Evolutionary conservation across 2,329 filamentous ascomycete species (phyloP).

Genomic region (Microcyclospora pomicola): DNA sequence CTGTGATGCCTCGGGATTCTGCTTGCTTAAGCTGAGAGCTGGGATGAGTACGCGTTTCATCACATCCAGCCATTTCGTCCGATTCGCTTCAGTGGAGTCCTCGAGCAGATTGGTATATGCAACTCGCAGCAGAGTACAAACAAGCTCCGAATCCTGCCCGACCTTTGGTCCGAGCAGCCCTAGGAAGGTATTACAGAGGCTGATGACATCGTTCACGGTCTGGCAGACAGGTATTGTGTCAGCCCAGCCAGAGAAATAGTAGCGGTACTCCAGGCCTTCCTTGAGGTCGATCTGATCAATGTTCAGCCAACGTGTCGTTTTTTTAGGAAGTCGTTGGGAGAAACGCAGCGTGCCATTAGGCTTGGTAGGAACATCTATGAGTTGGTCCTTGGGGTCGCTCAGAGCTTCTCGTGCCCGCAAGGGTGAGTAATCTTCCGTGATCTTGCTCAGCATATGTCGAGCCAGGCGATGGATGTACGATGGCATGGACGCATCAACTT

Average conservation of each 20-base stretch:
- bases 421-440: slow-evolving; percentile 45
- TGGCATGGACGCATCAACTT: slow-evolving; percentile 68
- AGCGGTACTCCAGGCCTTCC: slow-evolving; percentile 64
- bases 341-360: slow-evolving; percentile 51
- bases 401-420: slow-evolving; percentile 28
- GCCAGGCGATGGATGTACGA: slow-evolving; percentile 74
- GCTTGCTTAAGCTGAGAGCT: slow-evolving; percentile 69
- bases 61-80: slow-evolving; percentile 68
- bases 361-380: slow-evolving; percentile 51
- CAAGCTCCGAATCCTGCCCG: slow-evolving; percentile 63
- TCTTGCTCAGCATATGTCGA: slow-evolving; percentile 64
- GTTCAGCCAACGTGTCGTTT: slow-evolving; percentile 68
- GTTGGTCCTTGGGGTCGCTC: slow-evolving; percentile 35
- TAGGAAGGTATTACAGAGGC: slow-evolving; percentile 68
- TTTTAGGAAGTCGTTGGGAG: slow-evolving; percentile 44
- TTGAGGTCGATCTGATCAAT: slow-evolving; percentile 63
- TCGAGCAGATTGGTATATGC: slow-evolving; percentile 59
- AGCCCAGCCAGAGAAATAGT: slow-evolving; percentile 95
- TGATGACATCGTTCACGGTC: slow-evolving; percentile 78
- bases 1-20: slow-evolving; percentile 72
- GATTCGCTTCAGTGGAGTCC: slow-evolving; percentile 57
- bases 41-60: slow-evolving; percentile 76
- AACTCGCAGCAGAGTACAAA: slow-evolving; percentile 76
- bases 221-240: slow-evolving; percentile 90
- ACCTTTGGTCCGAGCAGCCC: slow-evolving; percentile 82